A percentile compares a stretch with the other conserved stretches of the same genome.
Conservation (phyloP, 805 yeast species). For the Sungouiozyma intestinalis region DNA sequence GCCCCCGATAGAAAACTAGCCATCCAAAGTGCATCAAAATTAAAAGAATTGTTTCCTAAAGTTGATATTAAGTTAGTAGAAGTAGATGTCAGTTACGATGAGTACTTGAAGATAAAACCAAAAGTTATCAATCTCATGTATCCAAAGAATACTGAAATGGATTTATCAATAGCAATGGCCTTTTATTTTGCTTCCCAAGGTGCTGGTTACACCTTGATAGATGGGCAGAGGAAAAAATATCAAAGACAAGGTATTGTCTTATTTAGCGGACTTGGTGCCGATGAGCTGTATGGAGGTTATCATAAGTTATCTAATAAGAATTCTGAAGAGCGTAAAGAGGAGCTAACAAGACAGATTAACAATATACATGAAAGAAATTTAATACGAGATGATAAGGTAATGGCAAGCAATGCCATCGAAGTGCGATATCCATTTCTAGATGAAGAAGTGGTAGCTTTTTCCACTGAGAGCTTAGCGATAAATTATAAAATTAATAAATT, state of each 20-base stretch:
- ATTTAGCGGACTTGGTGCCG: constrained; percentile 93
- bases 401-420: constrained; percentile 81
- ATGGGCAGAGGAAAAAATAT: constrained; percentile 23
- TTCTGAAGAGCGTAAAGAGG: constrained; percentile 39
- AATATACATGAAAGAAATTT: constrained; percentile 71
- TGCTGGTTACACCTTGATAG: constrained; percentile 25
- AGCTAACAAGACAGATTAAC: constrained; percentile 59
- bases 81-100: constrained; percentile 61
- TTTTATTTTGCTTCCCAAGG: constrained; percentile 83
- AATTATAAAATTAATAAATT: constrained; percentile 41
- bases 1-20: constrained; percentile 85
- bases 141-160: constrained; percentile 91
- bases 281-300: constrained; percentile 93
- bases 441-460: constrained; percentile 42
- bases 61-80: constrained; percentile 46
- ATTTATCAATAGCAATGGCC: constrained; percentile 87
- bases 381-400: constrained; percentile 87
- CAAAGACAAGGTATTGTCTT: constrained; percentile 54
- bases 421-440: constrained; percentile 81
- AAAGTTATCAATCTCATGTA: constrained; percentile 58
- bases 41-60: constrained; percentile 35
- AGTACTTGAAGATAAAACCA: constrained; percentile 41
- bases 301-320: constrained; percentile 57
- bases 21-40: constrained; percentile 43
- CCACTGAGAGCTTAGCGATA: constrained; percentile 40